Conservation (phyloP, 2,329 filamentous ascomycete species). For the Amesomyces nigricolor region DNA sequence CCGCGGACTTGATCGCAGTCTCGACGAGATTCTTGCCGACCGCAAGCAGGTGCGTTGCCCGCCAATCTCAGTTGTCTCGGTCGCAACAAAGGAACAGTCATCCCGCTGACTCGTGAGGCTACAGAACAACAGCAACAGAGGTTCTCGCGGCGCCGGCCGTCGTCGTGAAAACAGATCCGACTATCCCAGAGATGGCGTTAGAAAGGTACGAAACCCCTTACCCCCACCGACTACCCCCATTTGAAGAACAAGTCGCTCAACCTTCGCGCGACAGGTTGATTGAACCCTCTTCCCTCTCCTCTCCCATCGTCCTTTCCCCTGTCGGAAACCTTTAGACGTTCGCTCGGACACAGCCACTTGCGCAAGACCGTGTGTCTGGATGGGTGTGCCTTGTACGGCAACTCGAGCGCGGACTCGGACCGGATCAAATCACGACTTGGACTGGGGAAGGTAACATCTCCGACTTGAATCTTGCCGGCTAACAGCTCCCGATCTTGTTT, state of each 20-base stretch:
- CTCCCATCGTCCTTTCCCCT: constrained; percentile 27
- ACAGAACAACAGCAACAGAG: constrained; percentile 19
- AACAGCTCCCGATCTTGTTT: constrained; percentile 38
- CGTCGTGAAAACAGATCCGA: constrained; percentile 35
- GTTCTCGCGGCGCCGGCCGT: constrained; percentile 18
- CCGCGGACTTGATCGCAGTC: constrained; percentile 48
- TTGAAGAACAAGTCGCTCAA: constrained; percentile 12
- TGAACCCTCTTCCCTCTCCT: constrained; percentile 29
- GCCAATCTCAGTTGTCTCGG: no score
- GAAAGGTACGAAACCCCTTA: constrained; percentile 61
- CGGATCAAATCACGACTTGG: constrained; percentile 28
- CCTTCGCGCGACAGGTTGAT: constrained; percentile 24
- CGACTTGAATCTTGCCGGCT: constrained; percentile 38
- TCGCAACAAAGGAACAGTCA: not conserved
- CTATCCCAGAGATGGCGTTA: constrained; percentile 75
- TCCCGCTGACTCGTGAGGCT: constrained; percentile 11
- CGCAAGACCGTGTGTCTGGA: constrained; percentile 4
- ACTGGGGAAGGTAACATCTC: constrained; percentile 30
- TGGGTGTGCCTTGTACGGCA: constrained; percentile 15
- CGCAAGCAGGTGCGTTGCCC: constrained; percentile 29
- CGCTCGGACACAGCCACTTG: constrained; percentile 26
- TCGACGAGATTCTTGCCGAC: constrained; percentile 53
- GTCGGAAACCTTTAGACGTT: constrained; percentile 21
- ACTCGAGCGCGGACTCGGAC: constrained; percentile 27
- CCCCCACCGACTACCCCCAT: not conserved